A percentile compares a stretch with the other conserved stretches of the same genome.
Evolutionary conservation across 2,329 filamentous ascomycete species (phyloP).

Genomic region (Fusarium sp.): DNA sequence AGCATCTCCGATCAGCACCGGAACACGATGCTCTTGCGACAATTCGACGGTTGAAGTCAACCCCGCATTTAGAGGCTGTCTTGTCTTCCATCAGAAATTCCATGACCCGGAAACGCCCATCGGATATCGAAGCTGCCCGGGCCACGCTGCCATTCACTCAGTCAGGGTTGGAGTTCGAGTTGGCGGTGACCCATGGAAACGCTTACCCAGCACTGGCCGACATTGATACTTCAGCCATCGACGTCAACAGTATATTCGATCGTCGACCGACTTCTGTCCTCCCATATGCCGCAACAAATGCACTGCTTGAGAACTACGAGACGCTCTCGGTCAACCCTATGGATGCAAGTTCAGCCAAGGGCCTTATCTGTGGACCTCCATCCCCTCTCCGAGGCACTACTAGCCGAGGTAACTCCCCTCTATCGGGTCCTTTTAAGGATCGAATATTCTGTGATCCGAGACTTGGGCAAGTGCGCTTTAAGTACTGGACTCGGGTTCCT

Average conservation of each 20-base stretch:
- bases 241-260: not conserved
- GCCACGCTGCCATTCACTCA: not conserved
- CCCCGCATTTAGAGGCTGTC: not conserved
- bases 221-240: not conserved
- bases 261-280: not conserved
- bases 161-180: not conserved
- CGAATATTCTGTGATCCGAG: not conserved
- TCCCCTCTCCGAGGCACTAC: not conserved
- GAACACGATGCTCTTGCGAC: not conserved
- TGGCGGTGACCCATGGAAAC: not conserved
- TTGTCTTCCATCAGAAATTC: not conserved
- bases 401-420: not conserved
- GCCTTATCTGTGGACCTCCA: not conserved
- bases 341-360: not conserved
- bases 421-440: not conserved
- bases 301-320: not conserved
- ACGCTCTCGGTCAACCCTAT: not conserved
- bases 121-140: not conserved
- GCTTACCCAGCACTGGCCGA: not conserved
- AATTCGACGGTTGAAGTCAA: not conserved
- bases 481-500: not conserved
- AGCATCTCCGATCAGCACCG: not conserved
- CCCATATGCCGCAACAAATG: not conserved
- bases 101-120: not conserved
- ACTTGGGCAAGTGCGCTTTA: not conserved